Evolutionary conservation across 2,329 filamentous ascomycete genomes (phyloP).

Genomic region (Fusarium mexicanum): DNA sequence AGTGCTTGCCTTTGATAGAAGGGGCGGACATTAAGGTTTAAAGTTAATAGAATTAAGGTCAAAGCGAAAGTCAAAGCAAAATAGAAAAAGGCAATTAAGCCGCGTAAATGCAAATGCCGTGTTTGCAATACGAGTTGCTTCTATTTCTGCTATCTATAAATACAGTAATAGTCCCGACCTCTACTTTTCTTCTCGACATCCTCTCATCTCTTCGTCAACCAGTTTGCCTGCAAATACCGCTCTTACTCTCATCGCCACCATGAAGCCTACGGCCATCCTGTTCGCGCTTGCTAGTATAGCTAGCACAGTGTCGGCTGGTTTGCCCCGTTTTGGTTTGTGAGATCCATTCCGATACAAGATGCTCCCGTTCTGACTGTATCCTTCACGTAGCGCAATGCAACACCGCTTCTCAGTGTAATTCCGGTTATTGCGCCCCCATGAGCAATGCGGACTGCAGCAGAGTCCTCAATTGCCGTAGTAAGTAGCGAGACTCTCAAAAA

Average conservation of each 20-base stretch:
- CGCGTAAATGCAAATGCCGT: background rate
- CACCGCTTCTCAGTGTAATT: background rate
- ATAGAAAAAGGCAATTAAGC: background rate
- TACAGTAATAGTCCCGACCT: background rate
- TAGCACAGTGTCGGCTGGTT: background rate
- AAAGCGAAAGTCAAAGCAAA: background rate
- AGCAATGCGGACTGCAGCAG: background rate
- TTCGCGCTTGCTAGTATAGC: background rate
- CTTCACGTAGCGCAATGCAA: no score
- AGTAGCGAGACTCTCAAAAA: background rate
- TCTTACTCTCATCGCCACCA: background rate
- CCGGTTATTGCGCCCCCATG: background rate
- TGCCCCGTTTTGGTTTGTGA: background rate
- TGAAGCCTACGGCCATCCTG: background rate
- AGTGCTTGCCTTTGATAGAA: rapidly evolving
- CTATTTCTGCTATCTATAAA: background rate
- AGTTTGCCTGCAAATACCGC: rapidly evolving
- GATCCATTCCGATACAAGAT: background rate
- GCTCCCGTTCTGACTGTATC: background rate
- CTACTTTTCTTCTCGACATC: rapidly evolving
- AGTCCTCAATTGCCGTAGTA: background rate
- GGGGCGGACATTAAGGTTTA: background rate
- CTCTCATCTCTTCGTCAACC: rapidly evolving
- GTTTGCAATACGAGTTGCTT: rapidly evolving
- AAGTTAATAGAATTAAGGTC: background rate